Evolutionary conservation across 2,329 filamentous ascomycete species (phyloP).

Genomic region (Ophiostoma sp.): DNA sequence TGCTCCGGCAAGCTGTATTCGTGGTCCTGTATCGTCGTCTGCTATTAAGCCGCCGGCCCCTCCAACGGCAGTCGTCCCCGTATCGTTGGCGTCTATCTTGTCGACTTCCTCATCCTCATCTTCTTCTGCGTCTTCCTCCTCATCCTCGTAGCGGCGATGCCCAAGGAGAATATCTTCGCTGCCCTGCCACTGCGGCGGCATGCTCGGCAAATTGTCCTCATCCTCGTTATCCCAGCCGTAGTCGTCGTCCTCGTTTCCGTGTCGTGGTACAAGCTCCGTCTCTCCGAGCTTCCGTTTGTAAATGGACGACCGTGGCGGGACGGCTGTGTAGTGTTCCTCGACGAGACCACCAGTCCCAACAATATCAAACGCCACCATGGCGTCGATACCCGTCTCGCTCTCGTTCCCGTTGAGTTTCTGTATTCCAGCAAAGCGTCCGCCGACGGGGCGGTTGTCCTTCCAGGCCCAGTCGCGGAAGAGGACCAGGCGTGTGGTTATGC

Average conservation of each 20-base stretch:
- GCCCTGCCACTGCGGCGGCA: conserved; percentile 67
- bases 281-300: conserved; percentile 66
- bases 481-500: conserved; percentile 70
- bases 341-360: conserved; percentile 43
- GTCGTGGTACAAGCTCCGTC: conserved; percentile 60
- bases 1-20: not conserved
- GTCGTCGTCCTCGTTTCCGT: conserved; percentile 61
- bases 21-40: not conserved
- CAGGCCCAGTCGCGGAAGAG: conserved; percentile 77
- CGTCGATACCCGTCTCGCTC: conserved; percentile 43
- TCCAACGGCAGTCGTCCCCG: not conserved
- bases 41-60: not conserved
- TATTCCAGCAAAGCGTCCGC: conserved; percentile 61
- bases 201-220: conserved; percentile 61
- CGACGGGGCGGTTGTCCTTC: conserved; percentile 47
- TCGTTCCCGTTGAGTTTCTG: conserved; percentile 63
- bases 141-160: conserved; percentile 25
- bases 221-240: conserved; percentile 68
- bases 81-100: not conserved
- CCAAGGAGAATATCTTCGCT: conserved; percentile 63
- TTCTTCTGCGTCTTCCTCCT: conserved; percentile 25
- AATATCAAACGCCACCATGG: conserved; percentile 52
- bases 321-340: conserved; percentile 46
- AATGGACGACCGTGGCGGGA: conserved; percentile 37
- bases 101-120: conserved; percentile 16